phyloP scores from a whole-genome alignment of 2,329 filamentous ascomycete species.

The Botryotinia calthae region DNA sequence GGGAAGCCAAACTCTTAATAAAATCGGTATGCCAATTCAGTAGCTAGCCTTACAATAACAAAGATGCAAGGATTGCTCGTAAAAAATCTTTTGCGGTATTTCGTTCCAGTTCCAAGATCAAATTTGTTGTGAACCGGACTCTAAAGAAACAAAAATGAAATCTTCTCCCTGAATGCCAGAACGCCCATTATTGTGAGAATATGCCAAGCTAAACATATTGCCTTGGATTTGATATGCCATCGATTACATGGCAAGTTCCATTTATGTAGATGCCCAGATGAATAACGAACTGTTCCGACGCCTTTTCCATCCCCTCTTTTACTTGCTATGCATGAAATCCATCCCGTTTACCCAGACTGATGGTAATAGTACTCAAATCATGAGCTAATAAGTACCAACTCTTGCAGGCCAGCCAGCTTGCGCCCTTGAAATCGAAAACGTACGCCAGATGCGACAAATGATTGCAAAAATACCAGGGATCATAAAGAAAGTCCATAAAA shows the following conservation, averaged over 20 bases:
- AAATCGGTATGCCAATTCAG: neutral
- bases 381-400: slow-evolving; percentile 10
- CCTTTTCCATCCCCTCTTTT: slow-evolving; percentile 36
- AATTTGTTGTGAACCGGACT: slow-evolving; percentile 14
- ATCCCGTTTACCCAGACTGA: slow-evolving; percentile 29
- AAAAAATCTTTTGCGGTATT: neutral
- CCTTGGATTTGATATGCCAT: slow-evolving; percentile 19
- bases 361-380: slow-evolving; percentile 31
- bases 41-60: slow-evolving; percentile 1
- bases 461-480: slow-evolving; percentile 29
- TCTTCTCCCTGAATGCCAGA: slow-evolving; percentile 22
- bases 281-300: slow-evolving; percentile 27
- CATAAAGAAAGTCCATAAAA: slow-evolving; percentile 23
- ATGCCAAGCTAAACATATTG: slow-evolving; percentile 24
- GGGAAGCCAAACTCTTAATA: neutral
- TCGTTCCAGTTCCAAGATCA: neutral
- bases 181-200: slow-evolving; percentile 21
- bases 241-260: slow-evolving; percentile 14
- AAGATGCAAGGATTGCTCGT: slow-evolving; percentile 14
- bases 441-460: slow-evolving; percentile 36
- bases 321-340: slow-evolving; percentile 31
- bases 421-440: slow-evolving; percentile 30
- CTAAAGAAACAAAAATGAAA: slow-evolving; percentile 17
- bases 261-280: slow-evolving; percentile 30
- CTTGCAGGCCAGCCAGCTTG: slow-evolving; percentile 37